Evolutionary conservation across 1,139 yeast genomes (phyloP).

Genomic region (Pichia sp.): DNA sequence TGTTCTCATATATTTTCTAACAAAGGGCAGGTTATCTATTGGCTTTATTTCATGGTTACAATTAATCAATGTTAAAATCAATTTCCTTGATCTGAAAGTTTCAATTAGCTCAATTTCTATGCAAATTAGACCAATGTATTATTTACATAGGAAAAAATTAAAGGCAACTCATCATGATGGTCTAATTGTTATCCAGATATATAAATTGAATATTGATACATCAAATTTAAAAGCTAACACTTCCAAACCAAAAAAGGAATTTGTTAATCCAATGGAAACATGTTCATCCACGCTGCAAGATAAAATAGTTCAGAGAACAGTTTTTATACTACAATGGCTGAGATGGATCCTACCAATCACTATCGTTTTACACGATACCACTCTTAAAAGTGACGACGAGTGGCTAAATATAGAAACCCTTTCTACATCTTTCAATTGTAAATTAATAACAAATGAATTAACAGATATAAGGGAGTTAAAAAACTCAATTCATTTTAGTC

Average conservation of each 20-base stretch:
- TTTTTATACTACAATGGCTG: conserved; percentile 5
- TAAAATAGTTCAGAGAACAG: neutral
- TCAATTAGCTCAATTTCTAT: conserved; percentile 13
- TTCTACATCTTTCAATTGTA: conserved; percentile 13
- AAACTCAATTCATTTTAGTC: conserved; percentile 11
- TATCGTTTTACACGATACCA: conserved; percentile 13
- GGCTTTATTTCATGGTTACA: conserved; percentile 20
- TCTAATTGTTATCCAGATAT: conserved; percentile 13
- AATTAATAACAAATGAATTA: neutral
- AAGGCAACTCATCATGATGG: conserved; percentile 17
- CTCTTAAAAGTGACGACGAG: conserved; percentile 3
- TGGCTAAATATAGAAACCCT: conserved; percentile 13
- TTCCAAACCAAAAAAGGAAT: neutral
- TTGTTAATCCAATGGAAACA: neutral
- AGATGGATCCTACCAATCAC: conserved; percentile 16
- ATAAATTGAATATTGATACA: conserved; percentile 8
- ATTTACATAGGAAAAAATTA: conserved; percentile 12
- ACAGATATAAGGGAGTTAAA: conserved; percentile 3
- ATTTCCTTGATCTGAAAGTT: conserved; percentile 1
- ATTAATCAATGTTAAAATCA: conserved; percentile 12
- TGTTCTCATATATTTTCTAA: conserved; percentile 1
- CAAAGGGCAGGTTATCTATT: conserved; percentile 12
- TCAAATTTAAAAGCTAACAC: neutral
- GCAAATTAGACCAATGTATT: conserved; percentile 14
- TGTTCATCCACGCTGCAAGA: neutral